These are phyloP conservation scores for Cardiospermum halicacabum DNA, from an alignment of 345 rosid species.

Conservation along the genomic window DNA sequence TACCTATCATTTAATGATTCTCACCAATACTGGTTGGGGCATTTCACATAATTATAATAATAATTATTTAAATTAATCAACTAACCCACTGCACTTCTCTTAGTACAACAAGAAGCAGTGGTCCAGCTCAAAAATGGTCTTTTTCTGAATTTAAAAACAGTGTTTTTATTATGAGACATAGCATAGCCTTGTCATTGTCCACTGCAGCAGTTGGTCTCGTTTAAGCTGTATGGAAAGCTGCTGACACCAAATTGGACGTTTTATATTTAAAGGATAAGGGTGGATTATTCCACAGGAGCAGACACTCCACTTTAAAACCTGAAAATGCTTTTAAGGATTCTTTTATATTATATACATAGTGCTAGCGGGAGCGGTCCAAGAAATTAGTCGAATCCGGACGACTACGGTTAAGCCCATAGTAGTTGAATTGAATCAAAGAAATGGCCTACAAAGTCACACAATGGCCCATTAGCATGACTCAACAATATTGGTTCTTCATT, in stretches of 20 bases:
- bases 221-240: conserved; percentile 8
- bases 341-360: too few relatives aligned
- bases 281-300: conserved; percentile 11
- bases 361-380: too few relatives aligned
- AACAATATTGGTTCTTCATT: too few relatives aligned
- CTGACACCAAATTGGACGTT: conserved; percentile 14
- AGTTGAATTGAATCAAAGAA: too few relatives aligned
- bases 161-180: neutral
- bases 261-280: conserved; percentile 11
- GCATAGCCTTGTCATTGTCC: conserved; percentile 18
- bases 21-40: neutral
- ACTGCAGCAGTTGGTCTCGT: conserved; percentile 12
- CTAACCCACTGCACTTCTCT: conserved; percentile 15
- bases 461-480: too few relatives aligned
- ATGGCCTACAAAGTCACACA: too few relatives aligned
- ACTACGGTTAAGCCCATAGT: too few relatives aligned
- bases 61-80: too few relatives aligned
- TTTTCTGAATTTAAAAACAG: neutral
- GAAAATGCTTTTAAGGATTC: neutral
- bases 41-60: neutral
- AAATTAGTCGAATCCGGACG: too few relatives aligned
- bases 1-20: neutral
- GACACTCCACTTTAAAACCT: neutral
- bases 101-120: conserved; percentile 16
- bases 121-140: conserved; percentile 22